These are phyloP conservation scores for Alternaria panax DNA, from an alignment of 2,329 filamentous ascomycete genomes.

Conservation along the genomic window DNA sequence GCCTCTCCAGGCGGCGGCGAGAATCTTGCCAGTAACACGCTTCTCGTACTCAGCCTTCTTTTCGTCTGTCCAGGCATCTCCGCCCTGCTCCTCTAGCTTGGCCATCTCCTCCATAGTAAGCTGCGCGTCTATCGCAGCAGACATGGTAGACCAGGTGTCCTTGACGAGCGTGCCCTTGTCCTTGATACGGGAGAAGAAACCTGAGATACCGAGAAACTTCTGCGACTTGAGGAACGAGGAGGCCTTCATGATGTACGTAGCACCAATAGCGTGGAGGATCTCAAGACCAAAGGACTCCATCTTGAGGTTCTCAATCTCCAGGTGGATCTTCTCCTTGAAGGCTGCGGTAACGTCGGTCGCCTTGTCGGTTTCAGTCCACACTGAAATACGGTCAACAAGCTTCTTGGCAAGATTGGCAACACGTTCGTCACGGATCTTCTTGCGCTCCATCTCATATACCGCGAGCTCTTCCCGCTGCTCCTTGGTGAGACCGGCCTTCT, in stretches of 20 bases:
- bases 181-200: constrained; percentile 92
- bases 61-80: constrained; percentile 98
- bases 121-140: constrained; percentile 93
- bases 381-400: constrained; percentile 84
- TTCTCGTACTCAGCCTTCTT: constrained; percentile 95
- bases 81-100: constrained; percentile 89
- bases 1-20: constrained; percentile 94
- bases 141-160: constrained; percentile 98
- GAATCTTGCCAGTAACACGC: constrained; percentile 94
- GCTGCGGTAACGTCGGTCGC: constrained; percentile 81
- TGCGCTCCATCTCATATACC: constrained; percentile 86
- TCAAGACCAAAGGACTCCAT: constrained; percentile 99
- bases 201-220: constrained; percentile 94
- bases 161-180: constrained; percentile 97
- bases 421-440: constrained; percentile 84
- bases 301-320: constrained; percentile 97
- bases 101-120: constrained; percentile 99
- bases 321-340: constrained; percentile 91
- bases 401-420: constrained; percentile 85
- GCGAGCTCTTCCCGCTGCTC: constrained; percentile 93
- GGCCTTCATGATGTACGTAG: constrained; percentile 88
- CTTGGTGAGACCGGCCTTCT: constrained; percentile 84
- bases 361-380: constrained; percentile 98
- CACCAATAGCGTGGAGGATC: constrained; percentile 92
- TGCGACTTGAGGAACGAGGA: constrained; percentile 90